Evolutionary conservation across 106 monocot genomes (phyloP).

Genomic region (Dendrobium huoshanense): DNA sequence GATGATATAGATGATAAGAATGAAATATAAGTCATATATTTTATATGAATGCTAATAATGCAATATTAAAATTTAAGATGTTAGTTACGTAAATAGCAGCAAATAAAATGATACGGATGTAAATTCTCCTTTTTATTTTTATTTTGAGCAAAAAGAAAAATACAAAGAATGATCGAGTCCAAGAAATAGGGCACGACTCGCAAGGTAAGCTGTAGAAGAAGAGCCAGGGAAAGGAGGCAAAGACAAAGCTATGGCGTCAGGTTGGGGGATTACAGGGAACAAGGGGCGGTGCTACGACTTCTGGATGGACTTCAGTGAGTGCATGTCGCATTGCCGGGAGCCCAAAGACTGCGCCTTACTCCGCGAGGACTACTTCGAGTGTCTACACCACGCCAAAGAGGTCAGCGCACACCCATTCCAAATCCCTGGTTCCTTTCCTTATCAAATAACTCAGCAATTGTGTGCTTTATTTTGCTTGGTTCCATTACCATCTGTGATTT

Average conservation of each 20-base stretch:
- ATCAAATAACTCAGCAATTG: background rate
- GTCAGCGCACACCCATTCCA: conserved; percentile 15
- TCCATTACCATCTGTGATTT: background rate
- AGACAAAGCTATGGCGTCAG: conserved; percentile 63
- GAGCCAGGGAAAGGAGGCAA: conserved; percentile 6
- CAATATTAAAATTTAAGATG: too few species aligned
- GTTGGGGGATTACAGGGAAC: conserved; percentile 95
- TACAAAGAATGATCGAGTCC: too few species aligned
- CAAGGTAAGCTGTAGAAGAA: background rate
- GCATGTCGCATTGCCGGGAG: conserved; percentile 85
- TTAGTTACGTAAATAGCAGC: too few species aligned
- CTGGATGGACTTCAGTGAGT: conserved; percentile 94
- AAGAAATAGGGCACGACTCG: background rate
- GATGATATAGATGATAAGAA: too few species aligned
- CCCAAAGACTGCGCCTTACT: conserved; percentile 90
- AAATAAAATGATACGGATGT: too few species aligned
- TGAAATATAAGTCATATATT: too few species aligned
- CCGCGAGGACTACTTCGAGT: conserved; percentile 96
- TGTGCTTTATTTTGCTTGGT: background rate
- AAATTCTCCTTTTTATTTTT: too few species aligned
- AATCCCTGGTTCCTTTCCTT: conserved; percentile 2
- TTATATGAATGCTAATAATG: too few species aligned
- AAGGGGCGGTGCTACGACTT: conserved; percentile 99
- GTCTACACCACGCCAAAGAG: conserved; percentile 98
- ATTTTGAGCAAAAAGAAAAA: too few species aligned